Evolutionary conservation across 345 rosid species (phyloP).

Genomic region (Citrus sp.): DNA sequence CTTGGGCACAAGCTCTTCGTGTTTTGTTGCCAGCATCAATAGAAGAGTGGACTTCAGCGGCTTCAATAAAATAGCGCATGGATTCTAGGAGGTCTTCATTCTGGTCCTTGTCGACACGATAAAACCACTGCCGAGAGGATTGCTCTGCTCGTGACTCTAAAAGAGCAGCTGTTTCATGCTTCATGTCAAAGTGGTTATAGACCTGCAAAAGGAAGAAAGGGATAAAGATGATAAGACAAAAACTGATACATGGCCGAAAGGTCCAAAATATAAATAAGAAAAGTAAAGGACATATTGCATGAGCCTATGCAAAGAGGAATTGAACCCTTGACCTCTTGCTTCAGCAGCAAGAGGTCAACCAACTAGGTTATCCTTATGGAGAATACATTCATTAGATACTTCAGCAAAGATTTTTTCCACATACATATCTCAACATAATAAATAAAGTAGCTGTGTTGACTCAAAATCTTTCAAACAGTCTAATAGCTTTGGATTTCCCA

Average conservation of each 20-base stretch:
- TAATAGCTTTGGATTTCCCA: background rate
- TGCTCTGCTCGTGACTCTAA: slow-evolving; percentile 79
- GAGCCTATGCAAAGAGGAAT: background rate
- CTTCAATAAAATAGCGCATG: slow-evolving; percentile 91
- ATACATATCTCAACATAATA: background rate
- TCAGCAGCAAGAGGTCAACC: background rate
- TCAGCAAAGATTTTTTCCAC: background rate
- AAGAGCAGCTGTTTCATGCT: slow-evolving; percentile 88
- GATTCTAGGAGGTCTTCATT: slow-evolving; percentile 93
- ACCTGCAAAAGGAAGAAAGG: slow-evolving; percentile 50
- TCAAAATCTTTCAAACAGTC: background rate
- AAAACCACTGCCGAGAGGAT: slow-evolving; percentile 77
- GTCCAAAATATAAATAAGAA: background rate
- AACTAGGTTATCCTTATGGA: background rate
- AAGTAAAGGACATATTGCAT: background rate
- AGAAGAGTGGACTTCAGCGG: slow-evolving; percentile 90
- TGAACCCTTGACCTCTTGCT: background rate
- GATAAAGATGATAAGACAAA: background rate
- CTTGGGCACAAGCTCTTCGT: slow-evolving; percentile 76
- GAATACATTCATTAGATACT: background rate
- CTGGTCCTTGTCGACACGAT: slow-evolving; percentile 72
- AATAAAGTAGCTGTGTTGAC: background rate
- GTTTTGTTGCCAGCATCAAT: slow-evolving; percentile 97
- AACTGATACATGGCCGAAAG: background rate
- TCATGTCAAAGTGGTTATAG: slow-evolving; percentile 94